A percentile compares a stretch with the other conserved stretches of the same genome.
phyloP scores from a whole-genome alignment of 2,329 filamentous ascomycete species.

The Xylaria sp. region DNA sequence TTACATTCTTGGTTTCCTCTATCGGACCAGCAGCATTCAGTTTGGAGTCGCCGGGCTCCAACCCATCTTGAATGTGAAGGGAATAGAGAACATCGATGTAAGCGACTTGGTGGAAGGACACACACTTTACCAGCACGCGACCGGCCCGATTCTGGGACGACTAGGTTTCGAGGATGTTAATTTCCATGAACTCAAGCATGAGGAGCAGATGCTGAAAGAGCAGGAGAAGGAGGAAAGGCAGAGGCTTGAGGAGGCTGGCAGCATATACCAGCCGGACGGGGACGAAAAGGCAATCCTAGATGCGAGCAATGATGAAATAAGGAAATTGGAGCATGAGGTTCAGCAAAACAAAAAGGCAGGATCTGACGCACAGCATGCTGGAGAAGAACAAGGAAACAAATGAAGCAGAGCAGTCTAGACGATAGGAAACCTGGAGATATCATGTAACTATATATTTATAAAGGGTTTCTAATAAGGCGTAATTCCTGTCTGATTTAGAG shows the following conservation, averaged over 20 bases:
- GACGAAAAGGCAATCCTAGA: slow-evolving; percentile 23
- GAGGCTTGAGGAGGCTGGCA: slow-evolving; percentile 42
- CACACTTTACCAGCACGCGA: slow-evolving; percentile 74
- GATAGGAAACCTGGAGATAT: background rate
- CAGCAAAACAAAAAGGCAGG: slow-evolving; percentile 29
- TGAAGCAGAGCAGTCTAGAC: slow-evolving; percentile 1
- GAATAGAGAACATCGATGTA: slow-evolving; percentile 75
- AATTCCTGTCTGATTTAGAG: too few relatives aligned
- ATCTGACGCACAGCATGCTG: slow-evolving; percentile 1
- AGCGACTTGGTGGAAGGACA: slow-evolving; percentile 76
- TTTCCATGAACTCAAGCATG: slow-evolving; percentile 50
- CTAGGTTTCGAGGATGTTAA: slow-evolving; percentile 77
- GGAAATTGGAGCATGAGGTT: slow-evolving; percentile 37
- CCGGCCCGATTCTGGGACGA: slow-evolving; percentile 73
- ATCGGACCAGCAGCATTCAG: slow-evolving; percentile 84
- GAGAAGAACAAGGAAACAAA: slow-evolving; percentile 1
- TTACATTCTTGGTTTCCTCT: slow-evolving; percentile 88
- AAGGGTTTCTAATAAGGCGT: too few relatives aligned
- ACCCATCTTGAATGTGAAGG: slow-evolving; percentile 72
- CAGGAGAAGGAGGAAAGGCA: slow-evolving; percentile 45
- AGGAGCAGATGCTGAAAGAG: slow-evolving; percentile 40
- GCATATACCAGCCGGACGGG: slow-evolving; percentile 23
- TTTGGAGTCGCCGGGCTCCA: slow-evolving; percentile 88
- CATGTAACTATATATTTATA: background rate
- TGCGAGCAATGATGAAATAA: slow-evolving; percentile 37